These are phyloP conservation scores for Mucor lusitanicus DNA, from an alignment of 371 early-diverging fungal genomes.

Conservation along the genomic window DNA sequence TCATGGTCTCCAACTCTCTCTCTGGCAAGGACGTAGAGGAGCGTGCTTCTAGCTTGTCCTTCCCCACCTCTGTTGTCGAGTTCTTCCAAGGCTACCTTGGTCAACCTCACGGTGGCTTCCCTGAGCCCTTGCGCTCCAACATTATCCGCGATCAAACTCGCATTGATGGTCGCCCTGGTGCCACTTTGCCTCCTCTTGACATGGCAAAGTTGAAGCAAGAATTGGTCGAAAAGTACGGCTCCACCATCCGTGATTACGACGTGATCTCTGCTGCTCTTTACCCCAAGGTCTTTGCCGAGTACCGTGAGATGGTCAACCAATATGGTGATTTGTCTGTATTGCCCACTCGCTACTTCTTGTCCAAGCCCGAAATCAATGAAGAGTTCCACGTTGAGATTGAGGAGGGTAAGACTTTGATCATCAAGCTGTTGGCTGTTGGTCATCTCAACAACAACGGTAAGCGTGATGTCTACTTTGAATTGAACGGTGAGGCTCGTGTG, in stretches of 20 bases:
- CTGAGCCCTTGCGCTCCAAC: slow-evolving; percentile 80
- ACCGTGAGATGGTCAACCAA: slow-evolving; percentile 64
- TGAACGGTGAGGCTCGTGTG: slow-evolving; percentile 92
- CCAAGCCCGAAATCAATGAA: slow-evolving; percentile 81
- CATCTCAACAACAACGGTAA: slow-evolving; percentile 73
- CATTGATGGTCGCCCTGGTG: slow-evolving; percentile 88
- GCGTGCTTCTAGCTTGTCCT: slow-evolving; percentile 73
- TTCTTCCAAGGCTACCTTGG: slow-evolving; percentile 95
- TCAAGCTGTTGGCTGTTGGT: slow-evolving; percentile 87
- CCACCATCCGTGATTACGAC: slow-evolving; percentile 80
- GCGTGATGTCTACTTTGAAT: slow-evolving; percentile 91
- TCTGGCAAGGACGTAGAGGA: slow-evolving; percentile 73
- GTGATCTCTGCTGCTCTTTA: slow-evolving; percentile 85
- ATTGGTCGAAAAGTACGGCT: slow-evolving; percentile 74
- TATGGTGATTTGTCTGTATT: slow-evolving; percentile 87
- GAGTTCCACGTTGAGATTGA: slow-evolving; percentile 86
- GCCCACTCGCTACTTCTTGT: slow-evolving; percentile 88
- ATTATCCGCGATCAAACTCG: slow-evolving; percentile 76
- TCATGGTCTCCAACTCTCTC: slow-evolving; percentile 90
- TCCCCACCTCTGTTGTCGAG: slow-evolving; percentile 94
- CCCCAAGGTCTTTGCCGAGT: slow-evolving; percentile 91
- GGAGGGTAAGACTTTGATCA: slow-evolving; percentile 85
- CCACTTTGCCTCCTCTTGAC: slow-evolving; percentile 76
- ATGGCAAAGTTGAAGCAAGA: slow-evolving; percentile 67
- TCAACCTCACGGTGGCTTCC: slow-evolving; percentile 94